Conservation (phyloP, 768 basidiomycete species). For the Lentinula edodes region DNA sequence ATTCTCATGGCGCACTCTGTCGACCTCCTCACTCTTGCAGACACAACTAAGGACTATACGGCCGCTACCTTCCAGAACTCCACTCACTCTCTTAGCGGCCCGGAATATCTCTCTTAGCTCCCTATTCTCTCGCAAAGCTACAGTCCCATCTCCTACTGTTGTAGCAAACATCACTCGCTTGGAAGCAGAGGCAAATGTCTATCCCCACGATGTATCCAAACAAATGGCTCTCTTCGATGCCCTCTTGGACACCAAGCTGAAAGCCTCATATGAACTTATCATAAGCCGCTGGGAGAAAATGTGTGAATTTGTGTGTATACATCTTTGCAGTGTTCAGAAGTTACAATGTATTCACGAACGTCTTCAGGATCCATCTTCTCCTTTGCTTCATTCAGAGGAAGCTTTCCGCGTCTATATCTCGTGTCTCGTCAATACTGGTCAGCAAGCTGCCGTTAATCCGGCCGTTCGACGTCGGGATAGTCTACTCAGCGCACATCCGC, state of each 20-base stretch:
- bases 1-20: background rate
- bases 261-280: slow-evolving; percentile 65
- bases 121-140: slow-evolving; percentile 41
- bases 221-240: slow-evolving; percentile 70
- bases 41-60: background rate
- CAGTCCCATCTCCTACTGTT: slow-evolving; percentile 54
- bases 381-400: slow-evolving; percentile 61
- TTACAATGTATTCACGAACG: background rate
- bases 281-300: slow-evolving; percentile 80
- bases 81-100: slow-evolving; percentile 6
- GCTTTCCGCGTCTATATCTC: slow-evolving; percentile 77
- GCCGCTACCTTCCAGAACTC: slow-evolving; percentile 12
- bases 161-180: slow-evolving; percentile 68
- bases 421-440: slow-evolving; percentile 55
- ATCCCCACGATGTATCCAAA: slow-evolving; percentile 62
- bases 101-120: slow-evolving; percentile 35
- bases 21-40: background rate
- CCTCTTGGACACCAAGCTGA: slow-evolving; percentile 56
- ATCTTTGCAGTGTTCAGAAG: background rate
- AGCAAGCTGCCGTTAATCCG: slow-evolving; percentile 48
- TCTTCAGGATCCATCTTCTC: slow-evolving; percentile 59
- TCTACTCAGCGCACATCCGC: slow-evolving; percentile 30
- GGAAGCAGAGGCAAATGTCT: slow-evolving; percentile 73
- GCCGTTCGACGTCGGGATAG: slow-evolving; percentile 70
- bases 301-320: slow-evolving; percentile 69